Base-by-base conservation (phyloP, 2,329 filamentous ascomycete species). In the Nothophaeocryptopus gaeumannii region DNA sequence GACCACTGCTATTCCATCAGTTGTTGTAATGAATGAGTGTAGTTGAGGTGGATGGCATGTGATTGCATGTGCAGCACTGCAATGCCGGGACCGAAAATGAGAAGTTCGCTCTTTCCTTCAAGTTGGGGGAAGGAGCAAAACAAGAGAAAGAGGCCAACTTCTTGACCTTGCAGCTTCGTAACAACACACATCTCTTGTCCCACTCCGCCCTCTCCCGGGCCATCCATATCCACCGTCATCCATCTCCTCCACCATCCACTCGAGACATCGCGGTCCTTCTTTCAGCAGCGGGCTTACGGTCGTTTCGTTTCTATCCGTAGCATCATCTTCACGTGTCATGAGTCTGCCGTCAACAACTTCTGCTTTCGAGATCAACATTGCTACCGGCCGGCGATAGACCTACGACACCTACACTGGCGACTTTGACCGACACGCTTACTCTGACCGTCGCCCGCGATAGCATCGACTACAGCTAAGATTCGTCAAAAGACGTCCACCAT, bases 401-500 rank as follows among this genome's bases (percentile, higher is more conserved):
- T 50, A 44, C 47, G 47, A 50, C 12, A 43, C 20, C 20, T 26
- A 26, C 20, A 26, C 4, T 7, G 7, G 20, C 20, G 20, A 26
- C 20, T 7, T 26, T 3, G 4, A 26, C 20, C 3, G n/a, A 5
- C 16, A 13, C 39, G 14, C 2, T 13, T 31, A 5, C 33, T 14
- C 33, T 35, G 12, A 14, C 16, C 5, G 12, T 33, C 8, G 39
- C 16, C 31, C 35, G 26, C 47, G 47, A 44, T 44, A 49, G 29
- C 34, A 37, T 39, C 47, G 34, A 43, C 47, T 33, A 39, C 47
- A 9, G 35, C 39, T 39, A 26, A 33, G 16, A 49, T 43, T 29
- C 40, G 39, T 38, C 40, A 52, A 39, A 47, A 31, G 11, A 44
- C 41, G 9, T 39, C 30, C 40, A 55, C 65, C 42, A 75, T 75